phyloP scores from a whole-genome alignment of 306 rosid species.

The Ammopiptanthus mongolicus region DNA sequence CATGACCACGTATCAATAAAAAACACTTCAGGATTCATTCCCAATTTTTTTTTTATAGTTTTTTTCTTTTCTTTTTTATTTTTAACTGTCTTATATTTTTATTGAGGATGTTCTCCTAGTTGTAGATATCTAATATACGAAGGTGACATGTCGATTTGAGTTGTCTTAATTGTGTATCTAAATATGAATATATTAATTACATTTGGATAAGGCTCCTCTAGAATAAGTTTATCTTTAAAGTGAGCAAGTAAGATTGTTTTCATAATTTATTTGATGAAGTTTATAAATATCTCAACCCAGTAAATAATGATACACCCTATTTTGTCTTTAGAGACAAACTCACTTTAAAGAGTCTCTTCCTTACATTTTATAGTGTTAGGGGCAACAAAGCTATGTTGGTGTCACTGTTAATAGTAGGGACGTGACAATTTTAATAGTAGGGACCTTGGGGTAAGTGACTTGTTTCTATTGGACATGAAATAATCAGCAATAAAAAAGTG shows the following conservation, averaged over 20 bases:
- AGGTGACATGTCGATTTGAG: background rate
- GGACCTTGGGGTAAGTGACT: background rate
- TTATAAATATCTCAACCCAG: too few species aligned
- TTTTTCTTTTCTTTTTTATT: background rate
- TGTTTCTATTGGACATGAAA: constrained; percentile 1
- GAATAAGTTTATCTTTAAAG: too few species aligned
- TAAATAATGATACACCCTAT: too few species aligned
- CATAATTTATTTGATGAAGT: too few species aligned
- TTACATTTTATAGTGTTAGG: background rate
- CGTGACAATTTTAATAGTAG: background rate
- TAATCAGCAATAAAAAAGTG: background rate
- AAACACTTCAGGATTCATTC: too few species aligned
- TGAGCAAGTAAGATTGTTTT: too few species aligned
- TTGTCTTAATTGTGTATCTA: background rate
- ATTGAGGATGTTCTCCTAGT: background rate
- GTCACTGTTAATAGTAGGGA: background rate
- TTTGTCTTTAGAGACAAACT: too few species aligned
- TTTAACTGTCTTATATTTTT: background rate
- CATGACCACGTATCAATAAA: too few species aligned
- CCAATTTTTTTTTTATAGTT: background rate
- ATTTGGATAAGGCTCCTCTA: background rate
- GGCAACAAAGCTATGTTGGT: background rate
- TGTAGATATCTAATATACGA: background rate
- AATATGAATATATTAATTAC: background rate
- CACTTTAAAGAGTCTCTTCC: too few species aligned